phyloP scores from a whole-genome alignment of 257 asterid species.

The Rubia yunnanensis region DNA sequence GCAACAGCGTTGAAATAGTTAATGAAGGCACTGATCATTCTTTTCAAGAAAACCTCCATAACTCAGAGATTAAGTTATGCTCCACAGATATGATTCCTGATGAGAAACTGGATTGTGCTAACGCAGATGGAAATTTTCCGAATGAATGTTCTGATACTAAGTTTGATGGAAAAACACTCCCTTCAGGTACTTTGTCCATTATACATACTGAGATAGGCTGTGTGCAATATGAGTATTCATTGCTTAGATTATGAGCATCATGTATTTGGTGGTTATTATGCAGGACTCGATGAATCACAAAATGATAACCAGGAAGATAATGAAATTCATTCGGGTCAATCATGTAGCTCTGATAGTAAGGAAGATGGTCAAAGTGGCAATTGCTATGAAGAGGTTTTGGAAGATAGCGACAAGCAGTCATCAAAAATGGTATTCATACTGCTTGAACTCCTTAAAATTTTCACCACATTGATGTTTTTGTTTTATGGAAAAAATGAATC shows the following conservation, averaged over 20 bases:
- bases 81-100: conserved; percentile 17
- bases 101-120: conserved; percentile 27
- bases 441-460: conserved; percentile 1
- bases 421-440: conserved; percentile 31
- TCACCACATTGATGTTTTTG: neutral
- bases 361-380: conserved; percentile 29
- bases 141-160: conserved; percentile 18
- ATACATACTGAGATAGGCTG: neutral
- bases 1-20: conserved; percentile 19
- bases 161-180: conserved; percentile 21
- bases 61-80: conserved; percentile 24
- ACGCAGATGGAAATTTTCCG: conserved; percentile 14
- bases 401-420: conserved; percentile 22
- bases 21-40: conserved; percentile 14
- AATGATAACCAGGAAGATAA: conserved; percentile 29
- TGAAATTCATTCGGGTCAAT: conserved; percentile 18
- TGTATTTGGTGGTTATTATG: conserved; percentile 7
- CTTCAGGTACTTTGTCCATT: conserved; percentile 35
- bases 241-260: conserved; percentile 12
- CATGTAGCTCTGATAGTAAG: conserved; percentile 13
- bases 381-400: conserved; percentile 23
- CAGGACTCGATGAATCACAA: conserved; percentile 27
- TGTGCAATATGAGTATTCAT: neutral
- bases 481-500: neutral
- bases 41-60: conserved; percentile 30